phyloP scores from a whole-genome alignment of 2,329 filamentous ascomycete species.

The Nothomitra cinnamomea region DNA sequence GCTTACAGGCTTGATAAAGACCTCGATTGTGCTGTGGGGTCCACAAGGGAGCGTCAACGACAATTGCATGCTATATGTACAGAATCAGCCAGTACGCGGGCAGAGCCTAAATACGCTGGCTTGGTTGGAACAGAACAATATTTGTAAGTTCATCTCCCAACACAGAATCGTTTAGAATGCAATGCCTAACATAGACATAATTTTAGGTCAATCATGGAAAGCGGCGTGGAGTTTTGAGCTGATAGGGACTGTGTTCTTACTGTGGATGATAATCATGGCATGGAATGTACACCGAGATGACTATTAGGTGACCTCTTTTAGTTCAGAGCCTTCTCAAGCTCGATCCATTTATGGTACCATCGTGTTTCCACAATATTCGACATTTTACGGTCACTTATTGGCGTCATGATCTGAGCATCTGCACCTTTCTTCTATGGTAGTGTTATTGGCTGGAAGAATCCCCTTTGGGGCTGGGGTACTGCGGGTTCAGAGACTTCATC shows the following conservation, averaged over 20 bases:
- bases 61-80: slow-evolving; percentile 43
- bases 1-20: slow-evolving; percentile 46
- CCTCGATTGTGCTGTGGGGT: slow-evolving; percentile 46
- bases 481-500: too few species aligned
- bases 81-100: slow-evolving; percentile 31
- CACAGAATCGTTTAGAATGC: neutral
- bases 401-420: too few species aligned
- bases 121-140: slow-evolving; percentile 45
- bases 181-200: neutral
- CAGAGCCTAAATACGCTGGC: slow-evolving; percentile 39
- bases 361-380: neutral
- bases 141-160: slow-evolving; percentile 33
- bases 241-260: slow-evolving; percentile 42
- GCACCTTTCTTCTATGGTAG: too few species aligned
- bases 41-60: slow-evolving; percentile 38
- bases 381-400: neutral
- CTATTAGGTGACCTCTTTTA: neutral
- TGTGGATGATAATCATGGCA: slow-evolving; percentile 50
- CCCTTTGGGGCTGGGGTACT: too few species aligned
- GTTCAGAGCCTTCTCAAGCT: neutral
- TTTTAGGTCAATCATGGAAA: slow-evolving; percentile 40
- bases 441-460: too few species aligned
- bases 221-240: slow-evolving; percentile 47
- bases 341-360: neutral
- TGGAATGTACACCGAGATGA: slow-evolving; percentile 30